Conservation (phyloP, 495 filamentous ascomycete species). For the Cladorrhinum samala region DNA sequence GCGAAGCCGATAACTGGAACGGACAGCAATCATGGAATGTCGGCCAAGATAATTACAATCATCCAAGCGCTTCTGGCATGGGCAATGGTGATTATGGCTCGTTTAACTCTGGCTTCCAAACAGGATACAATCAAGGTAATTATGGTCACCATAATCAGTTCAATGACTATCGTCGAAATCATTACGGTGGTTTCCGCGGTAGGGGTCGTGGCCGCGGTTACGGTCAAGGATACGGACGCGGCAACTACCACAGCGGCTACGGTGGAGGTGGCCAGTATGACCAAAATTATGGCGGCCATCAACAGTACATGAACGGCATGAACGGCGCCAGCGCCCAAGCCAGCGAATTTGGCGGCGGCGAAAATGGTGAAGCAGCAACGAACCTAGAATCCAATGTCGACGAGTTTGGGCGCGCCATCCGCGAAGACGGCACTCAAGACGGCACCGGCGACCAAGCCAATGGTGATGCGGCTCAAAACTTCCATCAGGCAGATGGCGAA, state of each 20-base stretch:
- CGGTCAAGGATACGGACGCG: conserved; percentile 48
- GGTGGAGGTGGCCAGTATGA: conserved; percentile 23
- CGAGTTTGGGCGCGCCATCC: conserved; percentile 49
- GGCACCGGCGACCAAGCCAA: conserved; percentile 4
- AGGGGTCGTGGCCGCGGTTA: conserved; percentile 64
- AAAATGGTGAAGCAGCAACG: conserved; percentile 8
- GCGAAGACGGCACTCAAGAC: conserved; percentile 19
- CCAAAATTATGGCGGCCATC: conserved; percentile 18
- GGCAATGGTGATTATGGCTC: conserved; percentile 74
- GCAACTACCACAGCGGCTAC: conserved; percentile 31
- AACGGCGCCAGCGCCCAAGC: conserved; percentile 7
- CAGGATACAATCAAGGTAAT: conserved; percentile 56
- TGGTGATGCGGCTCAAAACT: conserved; percentile 21
- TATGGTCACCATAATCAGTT: conserved; percentile 52
- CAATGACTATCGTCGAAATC: conserved; percentile 57
- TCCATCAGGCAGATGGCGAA: conserved; percentile 14
- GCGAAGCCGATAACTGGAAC: conserved; percentile 55
- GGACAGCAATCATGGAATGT: conserved; percentile 71
- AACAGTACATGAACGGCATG: conserved; percentile 15
- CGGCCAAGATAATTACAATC: conserved; percentile 62
- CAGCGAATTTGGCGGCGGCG: conserved; percentile 9
- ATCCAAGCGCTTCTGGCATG: conserved; percentile 68
- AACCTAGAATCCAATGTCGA: conserved; percentile 35
- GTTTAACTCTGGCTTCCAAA: conserved; percentile 67
- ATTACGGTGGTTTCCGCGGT: conserved; percentile 44